Conservation (phyloP, 1,139 yeast genomes). For the Lodderomyces jiufengensis region DNA sequence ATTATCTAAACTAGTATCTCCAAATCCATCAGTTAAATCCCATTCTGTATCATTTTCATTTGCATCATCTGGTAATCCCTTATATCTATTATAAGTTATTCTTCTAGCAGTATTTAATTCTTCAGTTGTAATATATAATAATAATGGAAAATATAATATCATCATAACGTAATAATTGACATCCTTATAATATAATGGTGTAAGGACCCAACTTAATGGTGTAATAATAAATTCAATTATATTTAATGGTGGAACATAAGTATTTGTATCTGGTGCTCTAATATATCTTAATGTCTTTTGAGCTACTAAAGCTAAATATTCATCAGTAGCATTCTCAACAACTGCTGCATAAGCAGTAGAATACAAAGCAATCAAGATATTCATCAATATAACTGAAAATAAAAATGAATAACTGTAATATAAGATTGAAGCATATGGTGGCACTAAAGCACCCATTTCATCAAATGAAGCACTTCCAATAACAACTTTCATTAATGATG, state of each 20-base stretch:
- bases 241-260: conserved; percentile 84
- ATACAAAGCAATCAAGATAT: conserved; percentile 79
- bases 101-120: conserved; percentile 68
- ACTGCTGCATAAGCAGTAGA: conserved; percentile 81
- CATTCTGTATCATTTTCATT: conserved; percentile 77
- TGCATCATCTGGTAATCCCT: conserved; percentile 71
- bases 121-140: conserved; percentile 55
- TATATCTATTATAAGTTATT: conserved; percentile 66
- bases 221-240: conserved; percentile 55
- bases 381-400: conserved; percentile 69
- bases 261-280: conserved; percentile 84
- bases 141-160: conserved; percentile 63
- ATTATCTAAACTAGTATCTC: conserved; percentile 20
- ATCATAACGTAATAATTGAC: conserved; percentile 57
- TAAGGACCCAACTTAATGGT: conserved; percentile 31
- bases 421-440: conserved; percentile 77
- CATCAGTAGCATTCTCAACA: conserved; percentile 67
- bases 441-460: conserved; percentile 68
- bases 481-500: conserved; percentile 66
- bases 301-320: conserved; percentile 80
- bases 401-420: conserved; percentile 77
- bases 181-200: conserved; percentile 24
- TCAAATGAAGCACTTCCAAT: conserved; percentile 72
- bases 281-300: conserved; percentile 79
- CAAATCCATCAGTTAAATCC: conserved; percentile 79